phyloP scores from a whole-genome alignment of 1,139 yeast species.

The Taphrina deformans region DNA sequence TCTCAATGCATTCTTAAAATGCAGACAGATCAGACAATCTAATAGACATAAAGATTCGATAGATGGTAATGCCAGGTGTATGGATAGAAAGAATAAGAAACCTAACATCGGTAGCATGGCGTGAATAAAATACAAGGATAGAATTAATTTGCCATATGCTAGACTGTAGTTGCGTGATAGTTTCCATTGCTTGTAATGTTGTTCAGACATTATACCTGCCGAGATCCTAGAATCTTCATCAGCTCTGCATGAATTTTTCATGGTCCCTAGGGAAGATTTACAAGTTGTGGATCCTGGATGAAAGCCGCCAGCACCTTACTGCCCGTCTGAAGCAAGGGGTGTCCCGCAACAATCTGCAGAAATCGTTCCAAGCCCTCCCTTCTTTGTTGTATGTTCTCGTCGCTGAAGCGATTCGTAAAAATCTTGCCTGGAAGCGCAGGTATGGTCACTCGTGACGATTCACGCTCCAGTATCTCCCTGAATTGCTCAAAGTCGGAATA shows the following conservation, averaged over 20 bases:
- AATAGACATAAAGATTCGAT: no score
- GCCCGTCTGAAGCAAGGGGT: slow-evolving; percentile 89
- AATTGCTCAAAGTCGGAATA: slow-evolving; percentile 88
- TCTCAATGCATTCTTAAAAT: no score
- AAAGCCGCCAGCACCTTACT: slow-evolving; percentile 79
- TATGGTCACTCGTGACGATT: slow-evolving; percentile 72
- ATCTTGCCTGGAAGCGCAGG: slow-evolving; percentile 90
- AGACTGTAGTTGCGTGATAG: not conserved
- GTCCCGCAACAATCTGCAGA: slow-evolving; percentile 80
- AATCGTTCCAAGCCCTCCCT: slow-evolving; percentile 82
- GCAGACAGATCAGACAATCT: no score
- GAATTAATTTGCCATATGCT: not conserved
- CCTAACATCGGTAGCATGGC: no score
- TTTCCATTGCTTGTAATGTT: not conserved
- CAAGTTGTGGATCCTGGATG: slow-evolving; percentile 86
- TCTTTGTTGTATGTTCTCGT: slow-evolving; percentile 79
- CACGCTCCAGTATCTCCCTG: slow-evolving; percentile 70
- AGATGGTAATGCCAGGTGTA: no score
- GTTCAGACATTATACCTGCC: slow-evolving; percentile 13
- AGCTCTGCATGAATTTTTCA: not conserved
- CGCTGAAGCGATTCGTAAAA: slow-evolving; percentile 70
- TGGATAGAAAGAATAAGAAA: no score
- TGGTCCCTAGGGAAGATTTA: not conserved
- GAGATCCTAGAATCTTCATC: not conserved
- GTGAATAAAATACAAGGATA: not conserved